Conservation (phyloP, 2,329 filamentous ascomycete species). For the Mycosphaerella sp. region DNA sequence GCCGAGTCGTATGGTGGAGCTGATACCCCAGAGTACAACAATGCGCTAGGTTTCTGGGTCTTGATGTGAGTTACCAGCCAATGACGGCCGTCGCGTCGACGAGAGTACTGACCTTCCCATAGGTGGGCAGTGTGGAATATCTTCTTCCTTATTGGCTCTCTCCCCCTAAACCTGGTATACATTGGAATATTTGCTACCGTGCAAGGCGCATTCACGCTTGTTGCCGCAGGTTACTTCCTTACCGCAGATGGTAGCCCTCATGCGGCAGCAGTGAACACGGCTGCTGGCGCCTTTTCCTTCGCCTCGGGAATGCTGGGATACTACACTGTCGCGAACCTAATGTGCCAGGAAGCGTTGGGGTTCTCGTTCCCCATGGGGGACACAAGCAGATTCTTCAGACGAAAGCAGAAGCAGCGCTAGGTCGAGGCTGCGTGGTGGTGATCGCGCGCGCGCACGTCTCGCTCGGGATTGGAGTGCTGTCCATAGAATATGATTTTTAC, state of each 20-base stretch:
- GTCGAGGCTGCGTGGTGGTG: neutral
- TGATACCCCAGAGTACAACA: constrained; percentile 42
- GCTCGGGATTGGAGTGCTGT: too few species aligned
- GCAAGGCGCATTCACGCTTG: constrained; percentile 41
- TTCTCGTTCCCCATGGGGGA: constrained; percentile 41
- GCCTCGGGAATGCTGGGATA: constrained; percentile 43
- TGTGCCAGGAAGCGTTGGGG: constrained; percentile 37
- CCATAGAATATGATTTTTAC: too few species aligned
- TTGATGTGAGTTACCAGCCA: constrained; percentile 33
- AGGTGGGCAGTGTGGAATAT: constrained; percentile 45
- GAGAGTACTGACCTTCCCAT: constrained; percentile 5
- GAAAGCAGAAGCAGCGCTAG: constrained; percentile 23
- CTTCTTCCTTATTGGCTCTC: constrained; percentile 43
- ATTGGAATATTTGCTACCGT: constrained; percentile 46
- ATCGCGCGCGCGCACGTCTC: too few species aligned
- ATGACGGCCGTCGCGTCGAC: neutral
- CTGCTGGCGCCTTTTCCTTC: constrained; percentile 45
- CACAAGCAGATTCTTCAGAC: constrained; percentile 38
- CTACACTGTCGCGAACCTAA: constrained; percentile 41
- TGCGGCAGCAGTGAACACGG: constrained; percentile 38
- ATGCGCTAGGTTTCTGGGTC: constrained; percentile 48
- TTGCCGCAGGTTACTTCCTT: constrained; percentile 44
- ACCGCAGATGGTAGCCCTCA: constrained; percentile 39
- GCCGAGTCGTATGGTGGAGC: constrained; percentile 40
- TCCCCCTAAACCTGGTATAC: constrained; percentile 45